A percentile compares a stretch with the other conserved stretches of the same genome.
Evolutionary conservation across 2,329 filamentous ascomycete genomes (phyloP).

Genomic region (Fusarium sp.): DNA sequence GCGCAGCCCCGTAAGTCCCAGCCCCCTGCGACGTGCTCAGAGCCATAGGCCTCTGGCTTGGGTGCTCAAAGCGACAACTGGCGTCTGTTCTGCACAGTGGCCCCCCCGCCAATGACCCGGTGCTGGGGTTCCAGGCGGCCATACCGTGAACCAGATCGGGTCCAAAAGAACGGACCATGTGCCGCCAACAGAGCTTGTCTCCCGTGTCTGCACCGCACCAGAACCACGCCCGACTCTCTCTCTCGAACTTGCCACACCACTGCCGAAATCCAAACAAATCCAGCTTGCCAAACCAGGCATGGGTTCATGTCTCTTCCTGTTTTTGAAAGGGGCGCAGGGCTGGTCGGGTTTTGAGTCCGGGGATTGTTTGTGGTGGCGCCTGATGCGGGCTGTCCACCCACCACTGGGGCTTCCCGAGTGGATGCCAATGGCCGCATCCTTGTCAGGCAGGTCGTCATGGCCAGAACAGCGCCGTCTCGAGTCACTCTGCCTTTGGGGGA

Average conservation of each 20-base stretch:
- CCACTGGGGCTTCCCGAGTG: conserved; percentile 45
- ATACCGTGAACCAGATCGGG: conserved; percentile 30
- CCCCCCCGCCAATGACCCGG: conserved; percentile 24
- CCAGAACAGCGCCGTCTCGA: conserved; percentile 42
- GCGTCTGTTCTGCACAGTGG: conserved; percentile 30
- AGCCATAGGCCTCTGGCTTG: conserved; percentile 9
- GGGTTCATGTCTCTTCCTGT: conserved; percentile 24
- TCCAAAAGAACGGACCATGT: conserved; percentile 27
- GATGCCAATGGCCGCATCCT: conserved; percentile 42
- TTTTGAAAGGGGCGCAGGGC: conserved; percentile 37
- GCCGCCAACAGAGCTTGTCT: conserved; percentile 20
- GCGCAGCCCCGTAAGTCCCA: conserved; percentile 13
- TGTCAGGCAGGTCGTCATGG: conserved; percentile 43
- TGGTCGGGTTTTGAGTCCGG: conserved; percentile 41
- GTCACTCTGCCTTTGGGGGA: conserved; percentile 35
- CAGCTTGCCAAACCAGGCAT: conserved; percentile 20
- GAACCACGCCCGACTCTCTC: conserved; percentile 1
- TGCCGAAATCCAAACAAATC: conserved; percentile 2
- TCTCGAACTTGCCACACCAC: neutral
- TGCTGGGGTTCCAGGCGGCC: conserved; percentile 24
- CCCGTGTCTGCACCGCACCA: conserved; percentile 13
- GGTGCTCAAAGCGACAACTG: conserved; percentile 28
- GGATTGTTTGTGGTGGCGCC: conserved; percentile 44
- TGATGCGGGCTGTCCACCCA: conserved; percentile 44
- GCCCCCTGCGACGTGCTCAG: conserved; percentile 23